These are phyloP conservation scores for Alectoria sarmentosa DNA, from an alignment of 495 filamentous ascomycete genomes.

Conservation along the genomic window DNA sequence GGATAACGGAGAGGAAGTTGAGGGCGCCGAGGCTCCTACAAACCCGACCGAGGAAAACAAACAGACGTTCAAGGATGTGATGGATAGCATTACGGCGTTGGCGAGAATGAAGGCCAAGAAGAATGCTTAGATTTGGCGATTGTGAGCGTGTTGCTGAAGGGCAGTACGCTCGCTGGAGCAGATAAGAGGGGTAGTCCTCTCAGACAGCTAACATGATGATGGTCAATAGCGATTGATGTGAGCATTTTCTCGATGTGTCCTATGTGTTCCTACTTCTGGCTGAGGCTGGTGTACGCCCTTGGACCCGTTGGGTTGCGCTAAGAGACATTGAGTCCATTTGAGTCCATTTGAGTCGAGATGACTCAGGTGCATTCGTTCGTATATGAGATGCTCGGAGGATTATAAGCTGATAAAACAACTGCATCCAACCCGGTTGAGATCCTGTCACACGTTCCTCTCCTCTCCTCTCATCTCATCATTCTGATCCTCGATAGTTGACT, in stretches of 20 bases:
- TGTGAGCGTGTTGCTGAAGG: background rate
- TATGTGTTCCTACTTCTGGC: background rate
- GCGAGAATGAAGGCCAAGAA: conserved; percentile 20
- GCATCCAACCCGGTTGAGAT: background rate
- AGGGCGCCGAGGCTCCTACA: conserved; percentile 9
- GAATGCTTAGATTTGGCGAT: background rate
- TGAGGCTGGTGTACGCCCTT: background rate
- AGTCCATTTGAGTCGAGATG: background rate
- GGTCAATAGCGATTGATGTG: background rate
- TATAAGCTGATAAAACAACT: background rate
- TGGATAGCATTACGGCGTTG: conserved; percentile 19
- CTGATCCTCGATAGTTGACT: background rate
- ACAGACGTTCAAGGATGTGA: conserved; percentile 21
- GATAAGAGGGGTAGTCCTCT: background rate
- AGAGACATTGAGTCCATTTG: background rate
- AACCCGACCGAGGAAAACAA: conserved; percentile 20
- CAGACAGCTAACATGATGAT: background rate
- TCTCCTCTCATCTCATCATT: background rate
- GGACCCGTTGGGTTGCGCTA: background rate
- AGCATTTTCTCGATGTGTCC: background rate
- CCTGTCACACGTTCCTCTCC: background rate
- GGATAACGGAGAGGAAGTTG: conserved; percentile 21
- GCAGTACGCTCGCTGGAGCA: background rate
- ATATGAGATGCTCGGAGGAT: too few relatives aligned
- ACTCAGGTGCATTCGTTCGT: background rate